Evolutionary conservation across 768 basidiomycete species (phyloP).

Genomic region (Butyriboletus loyo): DNA sequence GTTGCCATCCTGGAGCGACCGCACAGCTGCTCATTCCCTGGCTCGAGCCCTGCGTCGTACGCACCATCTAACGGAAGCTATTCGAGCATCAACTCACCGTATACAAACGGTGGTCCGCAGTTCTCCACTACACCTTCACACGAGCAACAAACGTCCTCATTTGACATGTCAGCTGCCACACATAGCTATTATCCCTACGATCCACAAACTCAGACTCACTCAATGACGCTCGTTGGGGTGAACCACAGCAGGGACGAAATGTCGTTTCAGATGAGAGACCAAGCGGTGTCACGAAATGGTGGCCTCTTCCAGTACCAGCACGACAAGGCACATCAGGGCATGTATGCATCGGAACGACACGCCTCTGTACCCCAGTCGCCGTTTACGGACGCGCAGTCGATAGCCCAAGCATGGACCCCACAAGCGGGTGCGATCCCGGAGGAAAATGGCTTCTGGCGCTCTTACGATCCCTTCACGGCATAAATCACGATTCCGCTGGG

Average conservation of each 20-base stretch:
- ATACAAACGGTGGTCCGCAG: conserved; percentile 17
- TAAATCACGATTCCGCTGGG: conserved; percentile 4
- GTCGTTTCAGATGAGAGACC: conserved; percentile 17
- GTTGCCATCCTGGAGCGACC: conserved; percentile 21
- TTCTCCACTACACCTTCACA: conserved; percentile 18
- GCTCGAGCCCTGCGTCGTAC: conserved; percentile 26
- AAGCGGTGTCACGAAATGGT: conserved; percentile 13
- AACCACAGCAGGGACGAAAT: conserved; percentile 14
- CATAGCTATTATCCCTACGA: conserved; percentile 24
- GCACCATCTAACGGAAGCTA: conserved; percentile 24
- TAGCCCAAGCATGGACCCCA: conserved; percentile 17
- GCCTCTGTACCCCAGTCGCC: conserved; percentile 17
- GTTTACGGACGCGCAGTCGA: conserved; percentile 15
- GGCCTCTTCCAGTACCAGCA: conserved; percentile 17
- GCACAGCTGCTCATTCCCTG: conserved; percentile 16
- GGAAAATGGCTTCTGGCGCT: conserved; percentile 23
- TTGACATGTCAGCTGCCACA: conserved; percentile 17
- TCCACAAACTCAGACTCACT: conserved; percentile 9
- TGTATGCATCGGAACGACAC: conserved; percentile 26
- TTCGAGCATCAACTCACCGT: conserved; percentile 26
- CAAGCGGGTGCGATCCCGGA: conserved; percentile 15
- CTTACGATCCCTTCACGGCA: conserved; percentile 25
- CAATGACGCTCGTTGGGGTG: conserved; percentile 21
- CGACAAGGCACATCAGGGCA: conserved; percentile 23
- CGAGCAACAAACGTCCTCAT: conserved; percentile 21